A percentile compares a stretch with the other conserved stretches of the same genome.
Conservation (phyloP, 176 grass and related monocot genomes). For the Aegilops bicornis region DNA sequence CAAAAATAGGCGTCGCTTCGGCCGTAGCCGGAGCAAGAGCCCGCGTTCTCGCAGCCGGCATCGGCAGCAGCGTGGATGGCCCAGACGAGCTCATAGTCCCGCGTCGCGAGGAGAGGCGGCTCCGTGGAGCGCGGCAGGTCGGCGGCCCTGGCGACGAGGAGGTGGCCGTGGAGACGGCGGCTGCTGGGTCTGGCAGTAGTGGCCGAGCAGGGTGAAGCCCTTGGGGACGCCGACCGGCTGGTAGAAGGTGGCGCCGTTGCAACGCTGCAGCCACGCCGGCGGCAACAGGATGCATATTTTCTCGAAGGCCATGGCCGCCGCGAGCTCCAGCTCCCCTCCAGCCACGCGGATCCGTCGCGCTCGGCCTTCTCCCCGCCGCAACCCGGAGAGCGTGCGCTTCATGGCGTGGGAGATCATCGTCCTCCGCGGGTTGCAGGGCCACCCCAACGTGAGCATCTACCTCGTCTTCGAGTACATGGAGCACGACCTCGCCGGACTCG, state of each 20-base stretch:
- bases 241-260: constrained; percentile 54
- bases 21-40: background rate
- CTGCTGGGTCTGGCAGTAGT: constrained; percentile 56
- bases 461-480: constrained; percentile 86
- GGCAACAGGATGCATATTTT: constrained; percentile 55
- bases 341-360: constrained; percentile 34
- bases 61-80: constrained; percentile 24
- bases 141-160: constrained; percentile 57
- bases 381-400: too few relatives aligned
- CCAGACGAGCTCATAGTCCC: constrained; percentile 61
- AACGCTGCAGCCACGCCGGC: background rate
- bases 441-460: constrained; percentile 43
- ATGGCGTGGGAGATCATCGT: too few relatives aligned
- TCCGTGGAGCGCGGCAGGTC: background rate
- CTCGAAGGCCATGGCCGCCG: constrained; percentile 53
- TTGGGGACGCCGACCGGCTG: constrained; percentile 43
- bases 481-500: constrained; percentile 73
- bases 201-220: constrained; percentile 66
- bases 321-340: constrained; percentile 60
- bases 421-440: too few relatives aligned
- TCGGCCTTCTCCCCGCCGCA: too few relatives aligned
- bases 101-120: constrained; percentile 38
- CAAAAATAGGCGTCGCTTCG: constrained; percentile 52
- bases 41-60: background rate
- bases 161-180: constrained; percentile 67